These are phyloP conservation scores for Caloboletus firmus DNA, from an alignment of 1,284 basidiomycete genomes.

Conservation along the genomic window DNA sequence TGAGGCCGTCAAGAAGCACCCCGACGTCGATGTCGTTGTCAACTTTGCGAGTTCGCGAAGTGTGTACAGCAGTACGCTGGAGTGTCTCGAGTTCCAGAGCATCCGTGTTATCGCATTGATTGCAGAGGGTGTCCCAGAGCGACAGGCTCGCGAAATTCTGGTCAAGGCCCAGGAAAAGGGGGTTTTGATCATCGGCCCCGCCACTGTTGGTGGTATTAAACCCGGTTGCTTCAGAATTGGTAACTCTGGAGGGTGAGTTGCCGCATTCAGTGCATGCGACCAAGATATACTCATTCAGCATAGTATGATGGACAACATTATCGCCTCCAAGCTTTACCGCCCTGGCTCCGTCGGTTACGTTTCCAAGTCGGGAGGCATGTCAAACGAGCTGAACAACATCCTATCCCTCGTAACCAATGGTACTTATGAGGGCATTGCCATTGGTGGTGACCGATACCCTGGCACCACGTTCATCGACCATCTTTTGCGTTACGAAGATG, in stretches of 20 bases:
- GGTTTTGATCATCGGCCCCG: constrained; percentile 96
- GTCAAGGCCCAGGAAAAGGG: constrained; percentile 84
- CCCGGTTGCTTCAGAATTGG: constrained; percentile 99
- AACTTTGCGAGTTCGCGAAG: constrained; percentile 97
- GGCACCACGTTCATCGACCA: constrained; percentile 99
- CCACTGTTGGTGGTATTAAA: constrained; percentile 99
- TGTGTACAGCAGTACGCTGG: constrained; percentile 93
- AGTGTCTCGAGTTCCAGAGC: constrained; percentile 75
- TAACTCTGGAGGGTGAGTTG: constrained; percentile 88
- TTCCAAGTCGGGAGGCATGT: constrained; percentile 99
- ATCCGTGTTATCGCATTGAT: constrained; percentile 87
- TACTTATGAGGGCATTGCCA: constrained; percentile 99
- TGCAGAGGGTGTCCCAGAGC: constrained; percentile 98
- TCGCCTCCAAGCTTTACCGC: constrained; percentile 97
- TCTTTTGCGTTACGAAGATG: constrained; percentile 94
- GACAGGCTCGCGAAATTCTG: constrained; percentile 95
- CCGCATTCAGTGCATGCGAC: neutral
- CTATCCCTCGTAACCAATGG: constrained; percentile 97
- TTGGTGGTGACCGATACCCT: constrained; percentile 99
- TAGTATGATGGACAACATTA: constrained; percentile 99
- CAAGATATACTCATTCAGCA: constrained; percentile 5
- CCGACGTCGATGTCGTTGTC: constrained; percentile 96
- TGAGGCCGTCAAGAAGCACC: constrained; percentile 94
- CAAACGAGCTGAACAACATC: constrained; percentile 99
- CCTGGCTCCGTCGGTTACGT: constrained; percentile 97